Base-by-base conservation (phyloP, 768 basidiomycete genomes). In the Gyrodon lividus region DNA sequence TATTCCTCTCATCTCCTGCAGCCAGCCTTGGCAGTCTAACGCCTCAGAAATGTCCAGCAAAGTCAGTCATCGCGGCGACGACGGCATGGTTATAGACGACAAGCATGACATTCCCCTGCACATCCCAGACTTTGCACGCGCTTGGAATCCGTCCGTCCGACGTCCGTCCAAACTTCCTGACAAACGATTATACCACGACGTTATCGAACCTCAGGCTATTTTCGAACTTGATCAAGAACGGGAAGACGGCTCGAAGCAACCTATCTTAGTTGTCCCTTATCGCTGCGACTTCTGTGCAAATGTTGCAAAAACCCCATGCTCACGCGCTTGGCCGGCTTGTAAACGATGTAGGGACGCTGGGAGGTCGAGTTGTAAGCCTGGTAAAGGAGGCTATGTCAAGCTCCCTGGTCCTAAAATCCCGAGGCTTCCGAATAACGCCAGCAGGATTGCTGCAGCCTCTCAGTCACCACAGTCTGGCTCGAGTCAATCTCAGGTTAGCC, bases 111-210 rank as follows among this genome's bases (percentile, higher is more conserved):
- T 13, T 4, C 9, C 33, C 22, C 2, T 28, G 12, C 5, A 38
- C 16, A 56, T 64, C 13, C 59, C 59, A n/a, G 51, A 48, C 40
- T 59, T 57, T 1, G 59, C 38, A 20, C 59, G 50, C 43, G 48
- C 48, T 17, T 70, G 68, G 60, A 50, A 47, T 60, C 43, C 55
- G 23, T 44, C 62, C 1, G 64, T 70, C 23, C 68, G 68, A 10
- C 62, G 68, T 28, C 67, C 67, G 14, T 43, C 55, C n/a, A 52
- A 23, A 3, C 55, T 51, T 12, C 64, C 58, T 1, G 48, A 56
- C 30, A 57, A 54, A 17, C 2, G 38, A 4, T 35, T 30, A 6
- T 70, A 62, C 43, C 66, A 68, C 9, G 22, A 48, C 14, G 42
- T 2, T 20, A 50, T 68, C 46, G 60, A 66, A 28, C 43, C 57